Evolutionary conservation across 2,329 filamentous ascomycete species (phyloP), one percentile per base, ranked within the genome.

Genomic region (Microdochium nivale): DNA sequence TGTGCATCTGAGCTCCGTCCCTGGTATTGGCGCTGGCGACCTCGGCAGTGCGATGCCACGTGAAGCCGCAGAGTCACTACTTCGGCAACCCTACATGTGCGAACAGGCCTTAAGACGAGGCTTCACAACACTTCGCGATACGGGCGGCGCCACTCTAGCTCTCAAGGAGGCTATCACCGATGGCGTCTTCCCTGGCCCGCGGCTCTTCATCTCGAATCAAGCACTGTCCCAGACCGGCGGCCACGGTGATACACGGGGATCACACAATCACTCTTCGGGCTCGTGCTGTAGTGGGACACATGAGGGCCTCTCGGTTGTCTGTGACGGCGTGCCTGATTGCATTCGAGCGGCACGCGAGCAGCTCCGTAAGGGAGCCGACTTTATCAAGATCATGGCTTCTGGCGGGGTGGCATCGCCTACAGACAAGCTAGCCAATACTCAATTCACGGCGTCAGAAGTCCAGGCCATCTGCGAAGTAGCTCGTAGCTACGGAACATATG

Each of bases 361-460:
- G 59, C 61, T 84, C 0, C 69, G 80, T 2, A 69, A 65, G 9
- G 80, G 80, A 2, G 76, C 78, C 1, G 77, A 83, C 58, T 83
- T 83, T 56, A 73, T 84, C 62, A 84, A 84, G 62, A 79, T 84
- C 55, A 83, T 83, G 78, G 70, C 69, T 1, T 72, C 72, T 4
- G 80, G 81, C 1, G 80, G 81, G 9, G 79, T 84, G 1, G 71
- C 75, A 0, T 77, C 71, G 11, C 77, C 78, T 0, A 80, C 77
- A 0, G 80, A 83, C 58, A 66, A 65, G 37, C 65, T 83, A 11
- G 71, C 75, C 8, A 71, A 75, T 57, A 63, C 76, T 14, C 80
- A 84, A 59, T 84, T 83, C 62, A 78, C 78, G 0, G 65, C 71
- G 0, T 75, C 73, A 33, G 81, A 84, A 65, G 75, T 84, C 51